Percentiles rank a stretch among this genome's conserved stretches.
Evolutionary conservation across 2,329 filamentous ascomycete species (phyloP).

Genomic region (Seiridium cupressi): DNA sequence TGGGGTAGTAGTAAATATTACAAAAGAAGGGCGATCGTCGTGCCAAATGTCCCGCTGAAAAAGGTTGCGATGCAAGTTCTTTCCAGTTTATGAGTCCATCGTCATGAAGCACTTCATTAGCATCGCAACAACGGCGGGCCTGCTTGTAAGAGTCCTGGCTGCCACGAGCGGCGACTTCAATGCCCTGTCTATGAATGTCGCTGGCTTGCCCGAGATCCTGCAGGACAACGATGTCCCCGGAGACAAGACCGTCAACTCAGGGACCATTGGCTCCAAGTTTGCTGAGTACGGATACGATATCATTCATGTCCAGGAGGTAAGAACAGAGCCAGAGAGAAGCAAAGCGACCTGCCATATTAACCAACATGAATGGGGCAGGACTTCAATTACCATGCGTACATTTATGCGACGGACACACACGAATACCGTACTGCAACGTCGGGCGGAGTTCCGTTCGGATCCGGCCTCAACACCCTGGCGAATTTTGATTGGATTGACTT

Average conservation of each 20-base stretch:
- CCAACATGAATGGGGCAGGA: constrained; percentile 35
- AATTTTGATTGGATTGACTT: constrained; percentile 57
- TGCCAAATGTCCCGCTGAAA: no score
- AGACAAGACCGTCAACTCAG: constrained; percentile 58
- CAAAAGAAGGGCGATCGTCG: no score
- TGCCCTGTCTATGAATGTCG: constrained; percentile 28
- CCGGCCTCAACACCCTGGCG: constrained; percentile 62
- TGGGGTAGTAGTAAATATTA: no score
- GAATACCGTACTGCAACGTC: constrained; percentile 61
- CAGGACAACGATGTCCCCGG: constrained; percentile 61
- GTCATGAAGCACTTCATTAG: constrained; percentile 1
- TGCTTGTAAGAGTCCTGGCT: constrained; percentile 2
- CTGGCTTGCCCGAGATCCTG: constrained; percentile 37
- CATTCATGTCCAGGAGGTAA: constrained; percentile 63
- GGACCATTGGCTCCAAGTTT: constrained; percentile 55
- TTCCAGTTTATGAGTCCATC: neutral
- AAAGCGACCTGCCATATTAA: neutral
- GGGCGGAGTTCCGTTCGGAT: constrained; percentile 62
- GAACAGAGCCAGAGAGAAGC: constrained; percentile 6
- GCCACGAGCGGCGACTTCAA: constrained; percentile 25
- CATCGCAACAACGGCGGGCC: neutral
- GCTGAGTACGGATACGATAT: constrained; percentile 57
- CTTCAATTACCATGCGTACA: constrained; percentile 65
- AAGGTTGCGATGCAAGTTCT: neutral
- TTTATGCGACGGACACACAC: constrained; percentile 61